Conservation (phyloP, 257 asterid species). For the Nicotiana undulata region DNA sequence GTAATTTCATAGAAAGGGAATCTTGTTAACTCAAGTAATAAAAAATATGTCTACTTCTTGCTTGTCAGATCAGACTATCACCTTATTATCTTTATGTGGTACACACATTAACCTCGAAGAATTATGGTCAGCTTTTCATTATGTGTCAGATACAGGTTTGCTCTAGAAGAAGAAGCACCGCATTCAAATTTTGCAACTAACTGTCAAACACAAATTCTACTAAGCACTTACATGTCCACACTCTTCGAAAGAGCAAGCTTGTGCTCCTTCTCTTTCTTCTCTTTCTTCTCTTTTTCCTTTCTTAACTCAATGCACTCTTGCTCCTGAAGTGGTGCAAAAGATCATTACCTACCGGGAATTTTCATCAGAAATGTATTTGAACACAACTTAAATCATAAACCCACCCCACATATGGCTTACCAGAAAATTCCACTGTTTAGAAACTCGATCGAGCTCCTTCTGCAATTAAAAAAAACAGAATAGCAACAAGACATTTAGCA, state of each 20-base stretch:
- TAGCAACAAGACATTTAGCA: not conserved
- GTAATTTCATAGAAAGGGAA: not conserved
- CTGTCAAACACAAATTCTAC: conserved; percentile 1
- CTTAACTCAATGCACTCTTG: conserved; percentile 51
- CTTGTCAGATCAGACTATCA: not conserved
- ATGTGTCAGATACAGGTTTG: not conserved
- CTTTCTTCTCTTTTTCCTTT: conserved; percentile 44
- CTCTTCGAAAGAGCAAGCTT: conserved; percentile 24
- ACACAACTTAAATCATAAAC: not conserved
- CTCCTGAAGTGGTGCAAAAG: conserved; percentile 49
- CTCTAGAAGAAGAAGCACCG: not conserved
- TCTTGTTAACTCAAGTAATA: not conserved
- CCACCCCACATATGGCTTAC: conserved; percentile 24
- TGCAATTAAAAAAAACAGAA: conserved; percentile 22
- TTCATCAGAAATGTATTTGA: conserved; percentile 6
- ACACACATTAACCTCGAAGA: not conserved
- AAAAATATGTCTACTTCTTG: not conserved
- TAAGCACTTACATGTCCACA: conserved; percentile 40
- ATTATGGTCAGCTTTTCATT: not conserved
- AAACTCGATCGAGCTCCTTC: conserved; percentile 65
- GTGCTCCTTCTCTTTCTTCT: conserved; percentile 56
- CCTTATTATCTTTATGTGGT: not conserved
- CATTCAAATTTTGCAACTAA: not conserved
- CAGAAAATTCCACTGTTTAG: conserved; percentile 47
- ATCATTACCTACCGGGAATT: conserved; percentile 12